Conservation (phyloP, 2,329 filamentous ascomycete species). For the Claviceps capensis region DNA sequence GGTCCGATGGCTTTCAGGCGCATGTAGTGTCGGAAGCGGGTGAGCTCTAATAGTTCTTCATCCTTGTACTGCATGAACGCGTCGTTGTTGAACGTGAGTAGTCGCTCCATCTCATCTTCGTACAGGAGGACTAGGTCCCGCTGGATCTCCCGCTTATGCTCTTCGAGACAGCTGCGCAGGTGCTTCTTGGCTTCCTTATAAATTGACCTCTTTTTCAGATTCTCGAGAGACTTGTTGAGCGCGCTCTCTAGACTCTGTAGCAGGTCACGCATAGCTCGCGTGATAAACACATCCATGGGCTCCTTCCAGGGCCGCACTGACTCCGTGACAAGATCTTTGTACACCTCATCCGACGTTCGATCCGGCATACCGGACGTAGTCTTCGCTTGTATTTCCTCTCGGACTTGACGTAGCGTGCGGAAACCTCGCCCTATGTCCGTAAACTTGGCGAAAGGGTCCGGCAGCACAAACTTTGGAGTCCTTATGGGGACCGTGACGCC, state of each 20-base stretch:
- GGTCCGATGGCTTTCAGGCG: conserved; percentile 30
- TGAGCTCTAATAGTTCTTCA: conserved; percentile 31
- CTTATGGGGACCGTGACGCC: conserved; percentile 1
- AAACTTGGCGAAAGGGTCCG: conserved; percentile 26
- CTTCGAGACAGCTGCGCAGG: conserved; percentile 29
- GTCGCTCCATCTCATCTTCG: conserved; percentile 36
- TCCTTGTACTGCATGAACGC: conserved; percentile 31
- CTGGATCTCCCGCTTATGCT: conserved; percentile 22
- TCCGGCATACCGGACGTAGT: conserved; percentile 44
- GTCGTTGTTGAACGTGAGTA: conserved; percentile 44
- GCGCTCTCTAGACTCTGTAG: conserved; percentile 30
- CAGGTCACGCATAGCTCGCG: conserved; percentile 34
- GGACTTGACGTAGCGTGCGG: conserved; percentile 36
- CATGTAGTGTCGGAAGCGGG: conserved; percentile 33
- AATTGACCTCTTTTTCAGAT: conserved; percentile 32
- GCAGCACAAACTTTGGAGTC: conserved; percentile 10
- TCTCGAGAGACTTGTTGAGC: conserved; percentile 32
- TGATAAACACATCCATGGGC: conserved; percentile 36
- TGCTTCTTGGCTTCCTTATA: conserved; percentile 33
- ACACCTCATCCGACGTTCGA: conserved; percentile 45
- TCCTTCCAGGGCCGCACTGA: conserved; percentile 44
- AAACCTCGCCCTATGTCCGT: conserved; percentile 25
- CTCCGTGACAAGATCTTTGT: conserved; percentile 42
- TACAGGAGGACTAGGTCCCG: conserved; percentile 31
- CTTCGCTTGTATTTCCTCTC: conserved; percentile 38